phyloP scores from a whole-genome alignment of 106 monocot species.

The Dendrobium huoshanense region DNA sequence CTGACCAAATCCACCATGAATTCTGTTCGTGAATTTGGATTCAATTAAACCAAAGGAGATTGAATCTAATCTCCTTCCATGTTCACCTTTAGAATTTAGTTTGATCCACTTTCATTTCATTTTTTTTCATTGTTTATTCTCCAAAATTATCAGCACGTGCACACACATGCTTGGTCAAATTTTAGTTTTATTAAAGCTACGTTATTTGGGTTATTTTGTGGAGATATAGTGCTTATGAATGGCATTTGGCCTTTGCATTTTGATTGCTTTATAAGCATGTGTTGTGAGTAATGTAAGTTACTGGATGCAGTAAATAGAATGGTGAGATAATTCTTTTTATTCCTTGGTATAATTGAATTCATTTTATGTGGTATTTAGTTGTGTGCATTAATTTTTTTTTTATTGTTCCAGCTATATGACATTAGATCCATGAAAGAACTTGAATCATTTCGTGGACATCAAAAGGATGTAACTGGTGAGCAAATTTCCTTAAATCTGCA shows the following conservation, averaged over 20 bases:
- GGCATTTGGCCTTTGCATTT: not conserved
- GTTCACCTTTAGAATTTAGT: too few relatives aligned
- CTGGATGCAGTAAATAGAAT: not conserved
- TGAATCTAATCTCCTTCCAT: too few relatives aligned
- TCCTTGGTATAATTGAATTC: not conserved
- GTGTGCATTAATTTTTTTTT: slow-evolving; percentile 5
- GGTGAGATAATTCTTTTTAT: not conserved
- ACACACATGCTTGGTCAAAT: too few relatives aligned
- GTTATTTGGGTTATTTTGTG: too few relatives aligned
- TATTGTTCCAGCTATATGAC: slow-evolving; percentile 80
- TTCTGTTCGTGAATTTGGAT: too few relatives aligned
- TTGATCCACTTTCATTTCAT: too few relatives aligned
- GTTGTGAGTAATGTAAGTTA: not conserved
- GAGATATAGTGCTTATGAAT: too few relatives aligned
- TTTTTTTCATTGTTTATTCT: too few relatives aligned
- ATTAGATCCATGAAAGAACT: slow-evolving; percentile 99
- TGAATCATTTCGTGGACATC: slow-evolving; percentile 92
- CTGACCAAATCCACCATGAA: too few relatives aligned
- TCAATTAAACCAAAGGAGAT: too few relatives aligned
- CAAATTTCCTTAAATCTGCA: not conserved
- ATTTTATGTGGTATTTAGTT: not conserved
- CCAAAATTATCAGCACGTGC: too few relatives aligned
- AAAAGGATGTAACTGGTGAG: slow-evolving; percentile 89
- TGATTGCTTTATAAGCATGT: not conserved
- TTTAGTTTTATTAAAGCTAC: too few relatives aligned